These are phyloP conservation scores for Spathaspora gorwiae DNA, from an alignment of 805 yeast genomes.

Conservation along the genomic window DNA sequence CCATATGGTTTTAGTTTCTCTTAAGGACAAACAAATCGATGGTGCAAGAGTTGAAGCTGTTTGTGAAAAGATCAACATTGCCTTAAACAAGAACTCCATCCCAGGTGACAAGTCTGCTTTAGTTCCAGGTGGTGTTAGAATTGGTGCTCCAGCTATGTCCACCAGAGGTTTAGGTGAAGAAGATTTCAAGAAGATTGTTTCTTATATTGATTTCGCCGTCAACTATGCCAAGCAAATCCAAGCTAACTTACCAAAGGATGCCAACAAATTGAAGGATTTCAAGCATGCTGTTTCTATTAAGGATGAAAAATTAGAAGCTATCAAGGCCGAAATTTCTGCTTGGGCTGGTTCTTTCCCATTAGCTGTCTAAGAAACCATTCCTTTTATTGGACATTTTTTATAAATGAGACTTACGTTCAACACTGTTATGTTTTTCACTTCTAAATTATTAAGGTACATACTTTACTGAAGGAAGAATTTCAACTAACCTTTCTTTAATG, in stretches of 20 bases:
- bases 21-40: conserved; percentile 76
- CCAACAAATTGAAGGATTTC: conserved; percentile 94
- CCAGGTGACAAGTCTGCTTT: conserved; percentile 96
- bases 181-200: conserved; percentile 79
- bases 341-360: conserved; percentile 91
- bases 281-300: conserved; percentile 75
- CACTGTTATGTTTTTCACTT: conserved; percentile 4
- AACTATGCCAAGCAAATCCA: conserved; percentile 74
- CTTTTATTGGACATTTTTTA: not conserved
- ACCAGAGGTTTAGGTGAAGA: conserved; percentile 82
- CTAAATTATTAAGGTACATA: not conserved
- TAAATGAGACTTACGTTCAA: conserved; percentile 5
- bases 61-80: conserved; percentile 85
- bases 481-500: not conserved
- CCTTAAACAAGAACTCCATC: conserved; percentile 92
- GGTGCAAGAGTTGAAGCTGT: conserved; percentile 95
- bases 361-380: conserved; percentile 23
- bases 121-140: conserved; percentile 93
- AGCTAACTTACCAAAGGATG: conserved; percentile 77
- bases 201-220: conserved; percentile 75
- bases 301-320: conserved; percentile 54
- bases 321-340: conserved; percentile 72
- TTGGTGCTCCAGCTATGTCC: conserved; percentile 98
- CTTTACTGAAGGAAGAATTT: not conserved
- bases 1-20: conserved; percentile 81